Evolutionary conservation across 768 basidiomycete genomes (phyloP).

Genomic region (Hebeloma cylindrosporum): DNA sequence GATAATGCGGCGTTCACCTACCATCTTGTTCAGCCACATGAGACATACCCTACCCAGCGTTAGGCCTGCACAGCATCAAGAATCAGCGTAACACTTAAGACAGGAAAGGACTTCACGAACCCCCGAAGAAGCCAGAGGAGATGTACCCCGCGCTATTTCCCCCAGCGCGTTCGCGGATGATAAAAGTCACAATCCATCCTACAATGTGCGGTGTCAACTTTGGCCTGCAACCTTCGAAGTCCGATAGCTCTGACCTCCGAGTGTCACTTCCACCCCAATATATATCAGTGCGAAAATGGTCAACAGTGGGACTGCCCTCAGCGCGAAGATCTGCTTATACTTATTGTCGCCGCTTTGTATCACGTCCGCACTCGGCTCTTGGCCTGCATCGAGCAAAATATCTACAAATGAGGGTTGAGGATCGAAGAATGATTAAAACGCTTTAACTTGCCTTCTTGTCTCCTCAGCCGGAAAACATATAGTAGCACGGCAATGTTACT

Average conservation of each 20-base stretch:
- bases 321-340: slow-evolving; percentile 48
- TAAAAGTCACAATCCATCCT: slow-evolving; percentile 72
- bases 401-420: slow-evolving; percentile 33
- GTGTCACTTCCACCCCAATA: slow-evolving; percentile 65
- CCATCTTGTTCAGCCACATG: slow-evolving; percentile 55
- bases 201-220: slow-evolving; percentile 11
- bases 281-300: slow-evolving; percentile 63
- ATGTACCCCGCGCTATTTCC: slow-evolving; percentile 48
- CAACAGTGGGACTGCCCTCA: slow-evolving; percentile 56
- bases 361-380: slow-evolving; percentile 38
- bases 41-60: slow-evolving; percentile 54
- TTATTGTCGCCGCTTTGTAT: slow-evolving; percentile 33
- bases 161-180: slow-evolving; percentile 34
- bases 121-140: slow-evolving; percentile 52
- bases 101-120: slow-evolving; percentile 27
- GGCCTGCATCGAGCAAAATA: slow-evolving; percentile 51
- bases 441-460: slow-evolving; percentile 56
- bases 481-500: slow-evolving; percentile 51
- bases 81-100: neutral
- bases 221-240: neutral
- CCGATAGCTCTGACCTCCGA: slow-evolving; percentile 35
- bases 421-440: neutral
- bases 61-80: slow-evolving; percentile 39
- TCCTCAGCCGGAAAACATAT: slow-evolving; percentile 61
- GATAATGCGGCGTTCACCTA: slow-evolving; percentile 53